phyloP scores from a whole-genome alignment of 2,329 filamentous ascomycete genomes.

The Penicillium occitanis region DNA sequence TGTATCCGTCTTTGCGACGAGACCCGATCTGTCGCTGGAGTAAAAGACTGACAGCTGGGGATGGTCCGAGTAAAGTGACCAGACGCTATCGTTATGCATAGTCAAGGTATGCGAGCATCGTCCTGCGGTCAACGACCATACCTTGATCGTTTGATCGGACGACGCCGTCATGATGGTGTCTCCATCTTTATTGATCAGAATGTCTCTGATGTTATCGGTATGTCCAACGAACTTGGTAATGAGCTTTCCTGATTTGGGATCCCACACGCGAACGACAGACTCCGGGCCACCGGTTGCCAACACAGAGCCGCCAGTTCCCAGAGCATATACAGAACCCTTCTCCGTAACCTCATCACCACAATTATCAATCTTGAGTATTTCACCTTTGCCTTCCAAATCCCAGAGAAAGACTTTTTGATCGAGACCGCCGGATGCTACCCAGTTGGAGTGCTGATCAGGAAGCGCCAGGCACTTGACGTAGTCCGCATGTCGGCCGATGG shows the following conservation, averaged over 20 bases:
- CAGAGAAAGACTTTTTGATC: constrained; percentile 90
- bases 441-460: constrained; percentile 67
- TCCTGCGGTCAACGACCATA: constrained; percentile 94
- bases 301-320: constrained; percentile 75
- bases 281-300: constrained; percentile 92
- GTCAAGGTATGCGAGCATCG: constrained; percentile 97
- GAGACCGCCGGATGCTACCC: constrained; percentile 91
- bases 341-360: constrained; percentile 74
- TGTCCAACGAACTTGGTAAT: constrained; percentile 97
- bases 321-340: constrained; percentile 93
- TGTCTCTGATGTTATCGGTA: constrained; percentile 88
- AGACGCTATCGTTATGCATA: constrained; percentile 98
- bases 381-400: constrained; percentile 85
- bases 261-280: constrained; percentile 89
- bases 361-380: constrained; percentile 78
- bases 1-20: constrained; percentile 96
- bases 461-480: constrained; percentile 94
- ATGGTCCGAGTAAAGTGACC: constrained; percentile 89
- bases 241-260: constrained; percentile 80
- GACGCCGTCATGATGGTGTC: constrained; percentile 93
- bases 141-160: constrained; percentile 94
- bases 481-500: constrained; percentile 89
- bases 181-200: constrained; percentile 82
- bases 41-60: constrained; percentile 88
- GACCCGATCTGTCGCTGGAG: constrained; percentile 85